phyloP scores from a whole-genome alignment of 257 asterid genomes.

The Solanum sejunctum region DNA sequence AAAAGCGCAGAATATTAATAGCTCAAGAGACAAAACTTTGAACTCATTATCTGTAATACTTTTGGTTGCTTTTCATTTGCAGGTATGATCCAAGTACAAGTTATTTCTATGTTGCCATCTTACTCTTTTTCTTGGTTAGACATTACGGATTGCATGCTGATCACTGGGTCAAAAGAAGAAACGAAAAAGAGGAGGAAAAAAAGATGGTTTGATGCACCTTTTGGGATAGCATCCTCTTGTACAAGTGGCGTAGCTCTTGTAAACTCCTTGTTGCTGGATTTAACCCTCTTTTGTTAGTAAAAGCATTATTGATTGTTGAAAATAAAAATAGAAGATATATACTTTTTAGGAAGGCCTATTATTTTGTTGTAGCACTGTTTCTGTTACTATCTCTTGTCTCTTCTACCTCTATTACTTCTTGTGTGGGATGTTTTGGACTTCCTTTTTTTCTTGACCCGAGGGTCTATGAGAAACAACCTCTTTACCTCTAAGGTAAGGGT shows the following conservation, averaged over 20 bases:
- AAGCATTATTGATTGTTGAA: neutral
- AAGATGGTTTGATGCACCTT: neutral
- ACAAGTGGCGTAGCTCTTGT: neutral
- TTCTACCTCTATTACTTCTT: too few relatives aligned
- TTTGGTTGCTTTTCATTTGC: constrained; percentile 85
- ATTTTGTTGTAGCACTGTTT: too few relatives aligned
- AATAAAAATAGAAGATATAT: neutral
- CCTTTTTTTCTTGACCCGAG: too few relatives aligned
- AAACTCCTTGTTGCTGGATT: neutral
- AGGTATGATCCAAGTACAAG: constrained; percentile 28
- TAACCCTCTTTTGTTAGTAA: neutral
- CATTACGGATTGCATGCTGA: neutral
- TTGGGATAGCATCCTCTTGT: neutral
- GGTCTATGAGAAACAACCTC: too few relatives aligned
- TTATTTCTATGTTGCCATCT: neutral
- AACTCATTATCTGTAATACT: constrained; percentile 64
- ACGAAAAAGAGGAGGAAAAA: neutral
- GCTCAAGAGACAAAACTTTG: constrained; percentile 53
- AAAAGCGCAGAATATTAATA: constrained; percentile 65
- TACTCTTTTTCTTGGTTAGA: neutral
- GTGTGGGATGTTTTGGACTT: too few relatives aligned
- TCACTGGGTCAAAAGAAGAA: neutral
- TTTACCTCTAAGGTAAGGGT: too few relatives aligned
- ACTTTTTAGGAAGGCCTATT: neutral
- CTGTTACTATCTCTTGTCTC: too few relatives aligned